Base-by-base conservation (phyloP, 108 stramenopile species). In the Skeletonema tropicum region DNA sequence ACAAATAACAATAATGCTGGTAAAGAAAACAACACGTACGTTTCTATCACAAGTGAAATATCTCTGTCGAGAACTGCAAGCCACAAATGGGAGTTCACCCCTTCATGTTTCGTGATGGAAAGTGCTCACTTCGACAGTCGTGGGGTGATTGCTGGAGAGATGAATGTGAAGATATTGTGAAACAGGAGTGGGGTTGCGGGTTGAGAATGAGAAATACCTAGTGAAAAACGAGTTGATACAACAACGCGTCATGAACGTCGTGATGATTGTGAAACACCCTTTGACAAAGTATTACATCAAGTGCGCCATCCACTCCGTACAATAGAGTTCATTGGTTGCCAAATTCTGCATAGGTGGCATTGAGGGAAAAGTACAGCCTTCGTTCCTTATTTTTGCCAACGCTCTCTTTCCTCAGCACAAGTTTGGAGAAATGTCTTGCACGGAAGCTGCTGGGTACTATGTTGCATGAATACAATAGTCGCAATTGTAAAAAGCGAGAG, bases 21-120 rank as follows among this genome's bases (percentile, higher is more conserved):
- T 19, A 17, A 17, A 49, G 48, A 49, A 49, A 49, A 19, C 19
- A 49, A 6, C 15, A 29, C 26, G 26, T n/a, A 29, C 26, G 26
- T 49, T 49, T 49, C 3, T 49, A 49, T 6, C 48, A 49, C 48
- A 49, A 49, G 48, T 49, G 48, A 49, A 49, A 49, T 4, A 49
- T 49, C 48, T 49, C 48, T 49, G 48, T 19, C 48, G 48, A 49
- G 48, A 49, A 49, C 19, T 49, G 48, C 69, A 63, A 63, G 19
- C 23, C 39, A 4, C 74, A 81, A 57, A 90, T 86, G 87, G 89
- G 87, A 45, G 88, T 86, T 58, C 89, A 89, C 71, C 89, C 89
- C 5, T 46, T 49, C 17, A 68, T 66, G 71, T 87, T 81, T 58
- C 70, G 87, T 5, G 59, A 48, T 30, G 19, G 46, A 9, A 55